phyloP scores from a whole-genome alignment of 495 filamentous ascomycete genomes.

The Xylaria telfairii region DNA sequence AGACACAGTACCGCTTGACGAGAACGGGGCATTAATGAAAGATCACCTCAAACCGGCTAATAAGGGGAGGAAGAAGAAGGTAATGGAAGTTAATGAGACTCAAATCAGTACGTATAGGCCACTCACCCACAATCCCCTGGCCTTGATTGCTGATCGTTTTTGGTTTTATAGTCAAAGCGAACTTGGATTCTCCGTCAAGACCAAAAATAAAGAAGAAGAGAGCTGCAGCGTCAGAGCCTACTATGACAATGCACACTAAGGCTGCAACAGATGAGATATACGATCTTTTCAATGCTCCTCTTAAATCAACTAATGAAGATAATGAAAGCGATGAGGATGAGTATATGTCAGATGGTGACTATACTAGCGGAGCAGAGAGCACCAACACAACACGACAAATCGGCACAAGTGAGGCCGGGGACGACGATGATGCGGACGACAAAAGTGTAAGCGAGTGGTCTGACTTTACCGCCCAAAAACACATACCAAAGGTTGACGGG shows the following conservation, averaged over 20 bases:
- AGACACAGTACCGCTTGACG: constrained; percentile 53
- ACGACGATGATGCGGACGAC: constrained; percentile 59
- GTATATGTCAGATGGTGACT: constrained; percentile 72
- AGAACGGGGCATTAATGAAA: constrained; percentile 55
- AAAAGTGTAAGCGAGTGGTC: constrained; percentile 84
- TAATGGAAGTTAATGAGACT: constrained; percentile 80
- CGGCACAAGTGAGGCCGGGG: constrained; percentile 52
- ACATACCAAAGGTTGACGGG: constrained; percentile 63
- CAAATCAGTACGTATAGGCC: constrained; percentile 71
- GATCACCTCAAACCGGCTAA: constrained; percentile 35
- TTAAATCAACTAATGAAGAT: constrained; percentile 58
- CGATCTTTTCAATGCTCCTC: constrained; percentile 91
- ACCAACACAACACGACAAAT: constrained; percentile 73
- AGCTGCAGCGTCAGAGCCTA: constrained; percentile 69
- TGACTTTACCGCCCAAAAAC: constrained; percentile 76
- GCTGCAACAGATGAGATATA: constrained; percentile 98
- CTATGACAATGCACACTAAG: constrained; percentile 95
- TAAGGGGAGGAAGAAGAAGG: constrained; percentile 68
- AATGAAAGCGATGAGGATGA: constrained; percentile 68
- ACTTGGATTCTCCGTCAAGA: constrained; percentile 82
- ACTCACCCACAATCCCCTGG: neutral
- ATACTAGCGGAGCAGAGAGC: constrained; percentile 81
- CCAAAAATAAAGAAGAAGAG: constrained; percentile 74
- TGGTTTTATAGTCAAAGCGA: constrained; percentile 75
- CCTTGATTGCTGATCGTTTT: constrained; percentile 16